Conservation (phyloP, 2,329 filamentous ascomycete species). For the Hypoxylon sp. region DNA sequence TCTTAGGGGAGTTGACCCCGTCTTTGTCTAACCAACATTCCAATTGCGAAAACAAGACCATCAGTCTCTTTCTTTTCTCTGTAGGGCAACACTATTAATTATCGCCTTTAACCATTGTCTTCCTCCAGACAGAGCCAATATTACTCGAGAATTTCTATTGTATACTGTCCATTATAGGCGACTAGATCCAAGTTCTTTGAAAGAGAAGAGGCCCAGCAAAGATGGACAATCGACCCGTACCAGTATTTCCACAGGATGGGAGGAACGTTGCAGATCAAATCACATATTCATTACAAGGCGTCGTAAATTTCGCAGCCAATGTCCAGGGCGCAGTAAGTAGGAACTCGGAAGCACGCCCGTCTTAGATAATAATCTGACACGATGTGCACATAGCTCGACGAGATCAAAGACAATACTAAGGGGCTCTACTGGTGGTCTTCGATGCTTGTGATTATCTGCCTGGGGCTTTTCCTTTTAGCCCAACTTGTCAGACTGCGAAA, state of each 20-base stretch:
- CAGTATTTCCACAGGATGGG: neutral
- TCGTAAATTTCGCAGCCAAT: neutral
- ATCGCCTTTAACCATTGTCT: neutral
- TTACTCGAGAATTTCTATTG: neutral
- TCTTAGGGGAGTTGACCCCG: neutral
- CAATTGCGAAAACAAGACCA: neutral
- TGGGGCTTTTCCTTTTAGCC: conserved; percentile 45
- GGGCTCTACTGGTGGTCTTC: conserved; percentile 48
- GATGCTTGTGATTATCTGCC: conserved; percentile 29
- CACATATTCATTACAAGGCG: conserved; percentile 3
- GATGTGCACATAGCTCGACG: conserved; percentile 35
- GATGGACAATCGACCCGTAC: conserved; percentile 1
- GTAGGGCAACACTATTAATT: neutral
- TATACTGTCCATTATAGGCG: neutral
- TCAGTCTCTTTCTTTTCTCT: neutral
- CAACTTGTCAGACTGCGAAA: conserved; percentile 37
- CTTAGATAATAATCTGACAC: conserved; percentile 2
- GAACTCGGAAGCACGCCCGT: neutral
- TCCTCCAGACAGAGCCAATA: no score
- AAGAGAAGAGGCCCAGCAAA: neutral
- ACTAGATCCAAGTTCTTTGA: neutral
- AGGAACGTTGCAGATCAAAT: conserved; percentile 2
- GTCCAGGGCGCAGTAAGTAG: conserved; percentile 29
- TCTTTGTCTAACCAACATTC: conserved; percentile 32
- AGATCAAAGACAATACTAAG: conserved; percentile 43